Evolutionary conservation across 2,329 filamentous ascomycete genomes (phyloP).

Genomic region (Diaporthe aspalathi): DNA sequence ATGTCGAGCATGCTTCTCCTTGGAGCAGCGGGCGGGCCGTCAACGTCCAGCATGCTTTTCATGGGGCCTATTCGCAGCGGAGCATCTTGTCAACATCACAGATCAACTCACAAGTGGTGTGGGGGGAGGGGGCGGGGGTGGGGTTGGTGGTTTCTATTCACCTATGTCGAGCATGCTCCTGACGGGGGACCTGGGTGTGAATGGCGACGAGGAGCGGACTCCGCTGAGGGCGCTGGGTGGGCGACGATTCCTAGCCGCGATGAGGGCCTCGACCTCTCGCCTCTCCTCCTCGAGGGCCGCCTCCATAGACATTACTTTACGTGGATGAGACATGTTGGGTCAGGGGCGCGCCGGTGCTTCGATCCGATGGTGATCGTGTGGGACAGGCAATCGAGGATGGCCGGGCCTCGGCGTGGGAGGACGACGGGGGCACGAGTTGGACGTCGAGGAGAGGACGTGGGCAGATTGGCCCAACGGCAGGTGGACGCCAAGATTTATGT

Average conservation of each 20-base stretch:
- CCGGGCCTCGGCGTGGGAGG: too few species aligned
- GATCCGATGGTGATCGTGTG: background rate
- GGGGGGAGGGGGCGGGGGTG: slow-evolving; percentile 2
- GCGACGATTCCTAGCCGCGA: slow-evolving; percentile 62
- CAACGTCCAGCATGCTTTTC: slow-evolving; percentile 62
- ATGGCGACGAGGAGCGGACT: slow-evolving; percentile 64
- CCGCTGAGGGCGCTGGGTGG: slow-evolving; percentile 48
- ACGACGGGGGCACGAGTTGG: background rate
- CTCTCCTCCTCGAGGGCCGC: slow-evolving; percentile 82
- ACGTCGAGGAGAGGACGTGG: background rate
- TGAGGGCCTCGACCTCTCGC: slow-evolving; percentile 75
- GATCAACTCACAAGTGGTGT: too few species aligned
- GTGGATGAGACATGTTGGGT: slow-evolving; percentile 38
- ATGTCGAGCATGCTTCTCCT: slow-evolving; percentile 76
- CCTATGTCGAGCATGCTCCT: slow-evolving; percentile 75
- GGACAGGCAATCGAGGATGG: slow-evolving; percentile 16
- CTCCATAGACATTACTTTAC: slow-evolving; percentile 77
- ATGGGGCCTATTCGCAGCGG: slow-evolving; percentile 18
- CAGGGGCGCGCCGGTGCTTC: background rate
- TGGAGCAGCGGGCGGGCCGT: slow-evolving; percentile 50
- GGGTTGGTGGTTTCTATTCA: too few species aligned
- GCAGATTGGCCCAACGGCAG: slow-evolving; percentile 1
- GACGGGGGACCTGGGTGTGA: slow-evolving; percentile 72
- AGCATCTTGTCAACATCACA: background rate
- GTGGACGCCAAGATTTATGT: background rate